Conservation (phyloP, 768 basidiomycete genomes). For the Boletus subcaerulescens region DNA sequence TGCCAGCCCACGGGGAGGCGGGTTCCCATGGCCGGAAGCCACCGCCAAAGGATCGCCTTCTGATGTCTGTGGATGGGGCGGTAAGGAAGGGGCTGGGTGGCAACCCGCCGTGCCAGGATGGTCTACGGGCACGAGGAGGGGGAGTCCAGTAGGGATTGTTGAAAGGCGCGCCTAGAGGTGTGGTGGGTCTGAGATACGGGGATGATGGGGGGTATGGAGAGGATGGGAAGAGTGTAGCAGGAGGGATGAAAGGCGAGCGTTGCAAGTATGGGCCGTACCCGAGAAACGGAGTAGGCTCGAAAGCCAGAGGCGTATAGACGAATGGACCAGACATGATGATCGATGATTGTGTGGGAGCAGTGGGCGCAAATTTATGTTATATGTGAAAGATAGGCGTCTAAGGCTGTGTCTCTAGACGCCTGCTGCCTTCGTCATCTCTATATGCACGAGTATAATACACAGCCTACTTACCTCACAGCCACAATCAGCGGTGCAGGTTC, state of each 20-base stretch:
- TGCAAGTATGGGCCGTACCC: conserved; percentile 32
- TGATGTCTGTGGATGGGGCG: conserved; percentile 7
- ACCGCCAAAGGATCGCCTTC: conserved; percentile 32
- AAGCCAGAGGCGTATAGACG: conserved; percentile 40
- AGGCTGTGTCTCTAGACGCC: no score
- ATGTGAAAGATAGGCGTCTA: conserved; percentile 15
- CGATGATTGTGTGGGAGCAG: not conserved
- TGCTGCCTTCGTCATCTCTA: not conserved
- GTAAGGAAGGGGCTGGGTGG: conserved; percentile 25
- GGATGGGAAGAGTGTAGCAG: conserved; percentile 33
- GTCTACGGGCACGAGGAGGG: conserved; percentile 36
- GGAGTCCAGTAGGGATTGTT: conserved; percentile 22
- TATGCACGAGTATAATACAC: not conserved
- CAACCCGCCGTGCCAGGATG: conserved; percentile 43
- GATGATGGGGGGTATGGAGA: conserved; percentile 36
- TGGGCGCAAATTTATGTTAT: conserved; percentile 1
- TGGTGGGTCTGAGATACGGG: conserved; percentile 30
- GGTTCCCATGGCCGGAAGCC: conserved; percentile 19
- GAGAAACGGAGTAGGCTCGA: conserved; percentile 35
- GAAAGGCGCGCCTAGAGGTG: conserved; percentile 24
- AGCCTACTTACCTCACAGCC: conserved; percentile 22
- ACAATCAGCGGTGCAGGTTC: conserved; percentile 1
- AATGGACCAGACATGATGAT: conserved; percentile 41
- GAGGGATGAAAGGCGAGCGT: conserved; percentile 45
- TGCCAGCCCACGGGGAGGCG: conserved; percentile 22